Evolutionary conservation across 805 yeast species (phyloP), one percentile per base, ranked within the genome.

Genomic region (Tetrapisispora iriomotensis): DNA sequence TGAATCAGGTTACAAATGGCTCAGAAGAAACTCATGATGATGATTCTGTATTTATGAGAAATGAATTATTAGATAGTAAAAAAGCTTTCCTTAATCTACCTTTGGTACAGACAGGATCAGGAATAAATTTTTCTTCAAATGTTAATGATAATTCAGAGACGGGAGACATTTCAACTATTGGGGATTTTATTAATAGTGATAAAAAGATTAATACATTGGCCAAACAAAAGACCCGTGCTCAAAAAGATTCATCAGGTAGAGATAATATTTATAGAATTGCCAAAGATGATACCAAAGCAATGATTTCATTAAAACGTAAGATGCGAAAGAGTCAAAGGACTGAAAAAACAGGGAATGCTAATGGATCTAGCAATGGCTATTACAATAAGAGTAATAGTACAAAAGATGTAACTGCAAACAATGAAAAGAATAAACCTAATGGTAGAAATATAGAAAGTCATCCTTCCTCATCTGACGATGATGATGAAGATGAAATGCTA

Each of bases 211-310:
- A 49, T 14, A 46, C 62, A 3, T 38, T 61, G 18, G 45, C 61
- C 1, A 61, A 59, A 39, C 58, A 56, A 46, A 59, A 50, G 42
- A 50, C 48, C 17, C 39, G 46, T 25, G 15, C 22, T n/a, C 40
- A 44, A 35, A 41, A 31, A 32, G 29, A 30, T 34, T 36, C 29
- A 13, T 36, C 43, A 7, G 39, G 34, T 24, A 38, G 41, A 25
- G 51, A 43, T 34, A 47, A 40, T 31, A 48, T 56, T 10, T 53
- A 57, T 38, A 50, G 54, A 38, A 46, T 50, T 1, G 47, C 52
- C 4, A 55, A 57, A 34, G 56, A 53, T 37, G 65, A 61, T 39
- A 56, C 63, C 3, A 51, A 49, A 32, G 64, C 65, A 0, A 61
- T 60, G 58, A 44, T 54, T 10, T 60, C 64, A 1, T 46, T 61